Percentiles rank a stretch among this genome's conserved stretches.
phyloP scores from a whole-genome alignment of 140 eudicot species.

The Oenanthe javanica region DNA sequence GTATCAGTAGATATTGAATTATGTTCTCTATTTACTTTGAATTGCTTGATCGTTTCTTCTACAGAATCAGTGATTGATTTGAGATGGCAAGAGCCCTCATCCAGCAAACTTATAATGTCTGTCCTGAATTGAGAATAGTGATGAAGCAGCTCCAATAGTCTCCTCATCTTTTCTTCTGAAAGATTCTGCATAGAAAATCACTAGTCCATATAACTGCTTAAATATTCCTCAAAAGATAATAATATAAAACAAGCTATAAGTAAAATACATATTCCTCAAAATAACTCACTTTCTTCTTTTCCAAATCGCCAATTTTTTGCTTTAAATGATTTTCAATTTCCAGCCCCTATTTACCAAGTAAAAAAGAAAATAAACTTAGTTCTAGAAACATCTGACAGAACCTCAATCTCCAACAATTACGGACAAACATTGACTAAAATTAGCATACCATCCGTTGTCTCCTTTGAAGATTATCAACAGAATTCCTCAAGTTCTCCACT shows the following conservation, averaged over 20 bases:
- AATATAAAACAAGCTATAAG: constrained; percentile 9
- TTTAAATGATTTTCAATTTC: constrained; percentile 80
- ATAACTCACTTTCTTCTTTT: constrained; percentile 53
- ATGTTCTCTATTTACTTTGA: constrained; percentile 26
- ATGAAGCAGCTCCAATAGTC: constrained; percentile 36
- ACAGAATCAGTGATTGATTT: constrained; percentile 31
- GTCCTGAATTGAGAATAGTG: constrained; percentile 47
- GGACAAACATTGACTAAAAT: neutral
- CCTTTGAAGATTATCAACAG: constrained; percentile 50
- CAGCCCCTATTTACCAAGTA: constrained; percentile 46
- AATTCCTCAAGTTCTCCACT: constrained; percentile 48
- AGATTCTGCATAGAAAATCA: constrained; percentile 24
- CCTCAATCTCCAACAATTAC: neutral
- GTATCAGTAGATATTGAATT: constrained; percentile 18
- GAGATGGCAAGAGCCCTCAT: constrained; percentile 53
- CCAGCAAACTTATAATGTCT: constrained; percentile 42
- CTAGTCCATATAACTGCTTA: neutral
- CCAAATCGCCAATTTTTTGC: constrained; percentile 51
- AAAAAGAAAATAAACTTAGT: neutral
- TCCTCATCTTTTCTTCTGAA: constrained; percentile 42
- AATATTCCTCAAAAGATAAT: neutral
- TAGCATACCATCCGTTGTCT: constrained; percentile 54
- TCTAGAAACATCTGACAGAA: constrained; percentile 8
- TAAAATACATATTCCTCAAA: neutral
- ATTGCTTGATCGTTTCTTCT: constrained; percentile 42